Evolutionary conservation across 1,139 yeast species (phyloP), one percentile per base, ranked within the genome.

Genomic region (Scheffersomyces cryptocercus): DNA sequence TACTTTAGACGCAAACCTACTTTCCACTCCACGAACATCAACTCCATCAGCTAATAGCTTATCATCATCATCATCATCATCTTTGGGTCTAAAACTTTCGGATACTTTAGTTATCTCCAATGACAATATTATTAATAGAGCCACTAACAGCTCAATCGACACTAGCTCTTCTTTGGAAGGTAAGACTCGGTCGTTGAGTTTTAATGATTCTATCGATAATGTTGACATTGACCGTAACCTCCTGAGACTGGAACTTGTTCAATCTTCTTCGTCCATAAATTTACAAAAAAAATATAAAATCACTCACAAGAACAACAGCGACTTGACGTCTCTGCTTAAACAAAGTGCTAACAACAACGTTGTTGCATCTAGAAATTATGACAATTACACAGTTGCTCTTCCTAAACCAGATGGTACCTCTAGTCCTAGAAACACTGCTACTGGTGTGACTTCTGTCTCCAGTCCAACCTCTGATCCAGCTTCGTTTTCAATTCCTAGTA

Each of bases 401-500:
- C 37, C 41, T 9, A n/a, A 15, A 12, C 7, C 32, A 15, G 33
- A 35, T 39, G 13, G 29, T 12, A 29, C 35, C 35, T 35, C 45
- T n/a, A 16, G 26, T 33, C 40, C 47, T 12, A 31, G 37, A 13
- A 38, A 16, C 28, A 40, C 38, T 10, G 12, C 41, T 24, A 14
- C 41, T 9, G 30, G 29, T 30, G 26, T 35, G 5, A 29, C 37
- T 24, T 32, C 39, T 15, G 4, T 28, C 30, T 12, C 42, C 8
- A 35, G 37, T 29, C 37, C 39, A 6, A 14, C 28, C n/a, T 29
- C 37, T 29, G 6, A 24, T 40, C 14, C 9, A 36, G 33, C 41
- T 28, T 38, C 43, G 41, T 42, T 44, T 50, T 55, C 58, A 41
- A 47, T 55, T 42, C 53, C 55, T 14, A 51, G 50, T 48, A 56